A percentile compares a stretch with the other conserved stretches of the same genome.
Evolutionary conservation across 2,329 filamentous ascomycete species (phyloP).

Genomic region (Alternaria ethzedia): DNA sequence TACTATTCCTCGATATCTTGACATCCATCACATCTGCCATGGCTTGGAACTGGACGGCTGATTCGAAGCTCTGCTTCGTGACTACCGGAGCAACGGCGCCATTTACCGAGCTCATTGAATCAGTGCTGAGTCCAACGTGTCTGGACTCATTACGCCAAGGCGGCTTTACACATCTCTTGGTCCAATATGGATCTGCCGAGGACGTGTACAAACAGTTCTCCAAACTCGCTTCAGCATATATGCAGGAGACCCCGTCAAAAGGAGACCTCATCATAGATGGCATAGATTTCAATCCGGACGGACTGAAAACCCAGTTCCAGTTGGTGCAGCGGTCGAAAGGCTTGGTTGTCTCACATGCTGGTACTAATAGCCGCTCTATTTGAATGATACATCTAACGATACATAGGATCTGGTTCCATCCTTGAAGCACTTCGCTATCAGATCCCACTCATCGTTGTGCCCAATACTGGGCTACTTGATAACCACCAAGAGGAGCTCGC

Average conservation of each 20-base stretch:
- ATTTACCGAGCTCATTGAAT: conserved; percentile 74
- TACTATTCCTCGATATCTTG: neutral
- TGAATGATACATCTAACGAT: conserved; percentile 1
- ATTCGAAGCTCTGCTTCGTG: conserved; percentile 71
- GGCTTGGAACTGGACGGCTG: conserved; percentile 30
- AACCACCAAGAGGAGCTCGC: conserved; percentile 94
- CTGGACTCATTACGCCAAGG: conserved; percentile 64
- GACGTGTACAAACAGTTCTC: conserved; percentile 56
- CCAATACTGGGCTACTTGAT: conserved; percentile 80
- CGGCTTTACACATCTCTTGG: conserved; percentile 72
- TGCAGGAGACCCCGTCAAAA: conserved; percentile 6
- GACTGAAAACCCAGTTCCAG: conserved; percentile 66
- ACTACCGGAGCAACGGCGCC: conserved; percentile 91
- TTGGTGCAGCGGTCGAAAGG: conserved; percentile 65
- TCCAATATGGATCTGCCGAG: conserved; percentile 80
- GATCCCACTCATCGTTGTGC: conserved; percentile 84
- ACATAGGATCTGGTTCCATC: conserved; percentile 85
- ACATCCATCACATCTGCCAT: conserved; percentile 6
- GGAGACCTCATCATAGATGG: conserved; percentile 56
- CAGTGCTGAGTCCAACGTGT: conserved; percentile 68
- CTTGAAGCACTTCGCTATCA: conserved; percentile 78
- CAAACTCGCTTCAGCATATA: conserved; percentile 17
- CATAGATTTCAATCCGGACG: conserved; percentile 70
- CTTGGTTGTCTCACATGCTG: conserved; percentile 86
- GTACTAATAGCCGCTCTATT: conserved; percentile 55